Base-by-base conservation (phyloP, 1,139 yeast genomes). In the Debaryomyces sp. region DNA sequence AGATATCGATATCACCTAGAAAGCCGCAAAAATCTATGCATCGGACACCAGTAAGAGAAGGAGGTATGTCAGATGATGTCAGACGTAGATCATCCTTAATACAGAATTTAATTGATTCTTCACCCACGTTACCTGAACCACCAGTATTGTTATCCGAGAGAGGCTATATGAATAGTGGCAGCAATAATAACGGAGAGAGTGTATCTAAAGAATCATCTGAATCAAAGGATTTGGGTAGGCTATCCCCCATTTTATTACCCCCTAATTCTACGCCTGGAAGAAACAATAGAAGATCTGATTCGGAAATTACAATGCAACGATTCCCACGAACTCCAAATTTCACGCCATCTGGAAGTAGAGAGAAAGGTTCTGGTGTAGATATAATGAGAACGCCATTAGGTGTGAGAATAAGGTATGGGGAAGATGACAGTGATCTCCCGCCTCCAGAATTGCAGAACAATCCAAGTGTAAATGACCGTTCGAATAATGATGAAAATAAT, bases 291-390 rank as follows among this genome's bases (percentile, higher is more conserved):
- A 40, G 56, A 52, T 27, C 57, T 53, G 23, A 59, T 50, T 45
- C 63, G 49, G 41, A 64, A 45, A 66, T 55, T 44, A 68, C 62
- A 39, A 64, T 66, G 6, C 81, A 76, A 49, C 59, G 82, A 49
- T 79, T 79, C 51, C 84, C 84, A 1, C 65, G 75, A 43, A 77
- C 85, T 0, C 82, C 83, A 4, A 73, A 73, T 47, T 75, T 73
- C 46, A 53, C 58, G 42, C 22, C 41, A 6, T 38, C 43, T 30
- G 40, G 44, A 42, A 35, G 38, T n/a, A 18, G 38, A 21, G 58
- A 58, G 21, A 57, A 58, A 9, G 53, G 49, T 8, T 23, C 27
- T 6, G 53, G 46, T 22, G 40, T 45, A 37, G 57, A 58, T 48
- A 54, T 62, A 34, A 54, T 56, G 51, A 61, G 62, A 43, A 68